Evolutionary conservation across 2,329 filamentous ascomycete genomes (phyloP), one percentile per base, ranked within the genome.

Genomic region (Pestalotiopsis sp.): DNA sequence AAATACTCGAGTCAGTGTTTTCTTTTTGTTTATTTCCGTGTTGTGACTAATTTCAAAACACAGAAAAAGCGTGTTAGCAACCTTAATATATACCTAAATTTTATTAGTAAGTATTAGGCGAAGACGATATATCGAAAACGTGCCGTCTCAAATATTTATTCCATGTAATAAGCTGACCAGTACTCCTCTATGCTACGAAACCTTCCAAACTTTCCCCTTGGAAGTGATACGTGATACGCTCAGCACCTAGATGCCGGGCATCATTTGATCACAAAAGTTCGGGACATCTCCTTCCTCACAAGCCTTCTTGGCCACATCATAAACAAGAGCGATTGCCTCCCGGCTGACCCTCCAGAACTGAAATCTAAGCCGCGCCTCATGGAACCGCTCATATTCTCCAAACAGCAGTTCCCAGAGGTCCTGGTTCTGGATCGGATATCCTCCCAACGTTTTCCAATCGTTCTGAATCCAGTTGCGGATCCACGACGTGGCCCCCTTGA

Each of bases 381-480:
- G 30, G 55, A 55, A 70, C 60, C 59, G 69, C 69, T 83, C 81
- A 1, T 81, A 68, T 64, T 83, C 79, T 0, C 78, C 78, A 11
- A 86, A 74, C 2, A 88, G 73, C 13, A 75, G 69, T 71, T 86
- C 75, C 85, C 86, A 89, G 24, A 88, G 69, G 68, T 89, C 85
- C 68, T 73, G 76, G 68, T 88, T 88, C 72, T 82, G 82, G 58
- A 87, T 83, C 1, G 71, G 67, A 0, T 13, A 69, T 0, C 77
- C 75, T 1, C 64, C 68, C 0, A 64, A 68, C 7, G 76, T 83
- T 67, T 52, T 79, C 85, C 86, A 89, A 4, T 74, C 79, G 17
- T 81, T 83, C 6, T 65, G 64, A 5, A 81, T 64, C 86, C 86
- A 88, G 0, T 48, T 73, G 66, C 71, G 76, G 0, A 78, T 74